Base-by-base conservation (phyloP, 805 yeast species). In the Debaryomyces prosopidis region DNA sequence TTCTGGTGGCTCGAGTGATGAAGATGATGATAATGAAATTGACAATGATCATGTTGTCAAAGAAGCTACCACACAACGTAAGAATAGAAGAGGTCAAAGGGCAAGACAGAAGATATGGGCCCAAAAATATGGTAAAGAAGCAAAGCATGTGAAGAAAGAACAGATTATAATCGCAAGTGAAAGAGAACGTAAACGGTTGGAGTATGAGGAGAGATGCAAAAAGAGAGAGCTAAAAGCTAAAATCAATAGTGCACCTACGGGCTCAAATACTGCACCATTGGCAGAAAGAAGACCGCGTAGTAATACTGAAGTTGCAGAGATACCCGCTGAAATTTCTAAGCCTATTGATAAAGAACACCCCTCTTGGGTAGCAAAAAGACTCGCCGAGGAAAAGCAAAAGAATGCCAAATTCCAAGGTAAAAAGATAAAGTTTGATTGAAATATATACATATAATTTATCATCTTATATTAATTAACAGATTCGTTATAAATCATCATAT, bases 81-180 rank as follows among this genome's bases (percentile, higher is more conserved):
- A 90, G 57, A 94, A 94, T 65, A 78, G 99, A 69, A 82, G 97
- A 65, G 99, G 99, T 19, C 99, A 94, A 71, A 77, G 98, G 48
- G 99, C 97, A 1, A 83, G 99, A 69, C 94, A 92, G 64, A 86
- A 87, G 73, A 89, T 94, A 42, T 94, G 98, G 98, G 99, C 90
- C 61, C 72, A 79, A 68, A 92, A 94, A 64, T 94, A 75, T 61
- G 98, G 98, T 20, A 64, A 65, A 15, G 70, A 74, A 19, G 99
- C 99, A n/a, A 84, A 81, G 45, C 99, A 94, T 63, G 78, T 91
- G 18, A 74, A 80, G 58, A 78, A 82, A 53, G 87, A 87, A 55
- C 66, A 73, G n/a, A 81, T 76, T 39, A 75, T 82, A 35, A 63
- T 69, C 23, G 68, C 65, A 37, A 76, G 76, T 36, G 85, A 83